Conservation (phyloP, 2,329 filamentous ascomycete genomes). For the Aspergillus hortae region DNA sequence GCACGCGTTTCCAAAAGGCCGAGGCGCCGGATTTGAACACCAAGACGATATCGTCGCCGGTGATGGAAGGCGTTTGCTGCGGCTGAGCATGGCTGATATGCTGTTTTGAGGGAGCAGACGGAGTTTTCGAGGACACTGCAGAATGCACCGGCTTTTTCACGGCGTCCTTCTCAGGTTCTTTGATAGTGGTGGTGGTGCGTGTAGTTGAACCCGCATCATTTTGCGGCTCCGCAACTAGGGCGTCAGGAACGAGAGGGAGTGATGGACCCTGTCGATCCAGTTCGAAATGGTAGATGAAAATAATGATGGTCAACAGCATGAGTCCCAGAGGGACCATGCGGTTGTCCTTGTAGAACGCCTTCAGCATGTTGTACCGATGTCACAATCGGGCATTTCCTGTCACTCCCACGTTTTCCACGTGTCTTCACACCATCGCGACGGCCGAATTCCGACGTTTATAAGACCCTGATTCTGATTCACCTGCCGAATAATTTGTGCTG, state of each 20-base stretch:
- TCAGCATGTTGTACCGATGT: slow-evolving; percentile 5
- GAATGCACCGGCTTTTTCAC: not conserved
- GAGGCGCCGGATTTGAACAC: slow-evolving; percentile 26
- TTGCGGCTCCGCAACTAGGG: not conserved
- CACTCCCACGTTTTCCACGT: not conserved
- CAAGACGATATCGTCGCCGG: slow-evolving; percentile 1
- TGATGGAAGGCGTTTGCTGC: not conserved
- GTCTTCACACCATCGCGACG: not conserved
- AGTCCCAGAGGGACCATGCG: slow-evolving; percentile 21
- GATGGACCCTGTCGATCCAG: slow-evolving; percentile 14
- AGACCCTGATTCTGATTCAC: not conserved
- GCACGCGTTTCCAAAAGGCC: slow-evolving; percentile 23
- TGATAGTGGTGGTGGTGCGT: not conserved
- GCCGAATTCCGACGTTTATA: not conserved
- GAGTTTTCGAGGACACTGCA: not conserved
- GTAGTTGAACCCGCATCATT: not conserved
- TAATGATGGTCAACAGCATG: slow-evolving; percentile 18
- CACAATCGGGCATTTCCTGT: not conserved
- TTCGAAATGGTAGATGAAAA: slow-evolving; percentile 22
- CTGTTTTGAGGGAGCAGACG: not conserved
- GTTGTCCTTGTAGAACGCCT: slow-evolving; percentile 22
- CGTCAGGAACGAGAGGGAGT: not conserved
- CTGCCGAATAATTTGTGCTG: not conserved
- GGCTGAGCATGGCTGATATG: not conserved
- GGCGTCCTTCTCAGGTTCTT: not conserved